These are phyloP conservation scores for Sporothrix globosa DNA, from an alignment of 2,329 filamentous ascomycete genomes.

Conservation along the genomic window DNA sequence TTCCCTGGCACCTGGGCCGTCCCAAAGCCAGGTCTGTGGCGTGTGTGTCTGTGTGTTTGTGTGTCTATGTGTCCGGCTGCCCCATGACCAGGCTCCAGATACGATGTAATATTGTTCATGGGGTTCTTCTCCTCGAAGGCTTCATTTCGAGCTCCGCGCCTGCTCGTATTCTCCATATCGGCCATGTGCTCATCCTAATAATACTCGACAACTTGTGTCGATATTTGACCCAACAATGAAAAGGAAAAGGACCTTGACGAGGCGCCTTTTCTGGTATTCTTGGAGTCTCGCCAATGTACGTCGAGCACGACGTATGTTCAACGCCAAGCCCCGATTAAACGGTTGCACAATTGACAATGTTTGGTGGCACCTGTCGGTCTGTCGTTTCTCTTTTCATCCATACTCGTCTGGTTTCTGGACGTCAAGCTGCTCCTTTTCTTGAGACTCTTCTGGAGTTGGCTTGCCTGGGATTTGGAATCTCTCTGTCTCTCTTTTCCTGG, in stretches of 20 bases:
- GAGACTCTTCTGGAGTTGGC: neutral
- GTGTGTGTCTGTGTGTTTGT: slow-evolving; percentile 4
- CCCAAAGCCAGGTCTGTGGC: slow-evolving; percentile 18
- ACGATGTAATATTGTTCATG: too few relatives aligned
- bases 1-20: slow-evolving; percentile 1
- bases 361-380: neutral
- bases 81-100: neutral
- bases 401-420: neutral
- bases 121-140: neutral
- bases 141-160: neutral
- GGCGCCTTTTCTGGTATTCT: too few relatives aligned
- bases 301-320: neutral
- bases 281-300: neutral
- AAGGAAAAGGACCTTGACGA: neutral
- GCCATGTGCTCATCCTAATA: neutral
- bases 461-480: neutral
- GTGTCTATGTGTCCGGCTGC: neutral
- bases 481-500: neutral
- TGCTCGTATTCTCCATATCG: neutral
- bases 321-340: neutral
- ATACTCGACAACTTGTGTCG: neutral
- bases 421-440: neutral
- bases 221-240: neutral
- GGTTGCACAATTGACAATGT: neutral
- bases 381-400: neutral